Conservation (phyloP, 129 eudicot species). For the Rutidosis leptorrhynchoides region DNA sequence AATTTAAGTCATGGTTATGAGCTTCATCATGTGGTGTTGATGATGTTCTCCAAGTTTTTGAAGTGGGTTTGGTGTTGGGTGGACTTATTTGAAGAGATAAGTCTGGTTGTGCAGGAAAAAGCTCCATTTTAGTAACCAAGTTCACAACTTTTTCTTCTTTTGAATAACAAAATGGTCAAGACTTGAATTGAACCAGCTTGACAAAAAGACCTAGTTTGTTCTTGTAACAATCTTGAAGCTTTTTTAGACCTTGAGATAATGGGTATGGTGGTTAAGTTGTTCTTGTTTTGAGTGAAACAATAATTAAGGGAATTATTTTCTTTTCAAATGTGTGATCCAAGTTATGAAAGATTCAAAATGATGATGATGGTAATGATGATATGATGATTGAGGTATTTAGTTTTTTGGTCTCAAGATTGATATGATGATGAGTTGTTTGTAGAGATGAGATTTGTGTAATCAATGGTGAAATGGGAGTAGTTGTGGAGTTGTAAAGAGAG, state of each 20-base stretch:
- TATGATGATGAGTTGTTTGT: constrained; percentile 7
- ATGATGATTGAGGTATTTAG: too few relatives aligned
- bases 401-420: constrained; percentile 26
- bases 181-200: not conserved
- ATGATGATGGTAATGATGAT: too few relatives aligned
- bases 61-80: constrained; percentile 69
- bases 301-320: constrained; percentile 12
- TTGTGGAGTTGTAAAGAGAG: constrained; percentile 47
- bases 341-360: constrained; percentile 6
- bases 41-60: constrained; percentile 49
- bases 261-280: constrained; percentile 21
- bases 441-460: constrained; percentile 38
- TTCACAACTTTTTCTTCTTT: constrained; percentile 12
- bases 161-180: constrained; percentile 18
- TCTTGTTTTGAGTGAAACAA: constrained; percentile 22
- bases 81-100: constrained; percentile 91
- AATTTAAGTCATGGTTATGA: constrained; percentile 51
- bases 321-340: constrained; percentile 22
- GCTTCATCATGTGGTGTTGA: constrained; percentile 34
- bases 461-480: constrained; percentile 42
- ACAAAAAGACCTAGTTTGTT: constrained; percentile 15
- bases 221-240: constrained; percentile 26
- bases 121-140: constrained; percentile 58
- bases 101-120: constrained; percentile 98
- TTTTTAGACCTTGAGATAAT: too few relatives aligned